Conservation (phyloP, 2,329 filamentous ascomycete species). For the Trichoderma lentiforme region DNA sequence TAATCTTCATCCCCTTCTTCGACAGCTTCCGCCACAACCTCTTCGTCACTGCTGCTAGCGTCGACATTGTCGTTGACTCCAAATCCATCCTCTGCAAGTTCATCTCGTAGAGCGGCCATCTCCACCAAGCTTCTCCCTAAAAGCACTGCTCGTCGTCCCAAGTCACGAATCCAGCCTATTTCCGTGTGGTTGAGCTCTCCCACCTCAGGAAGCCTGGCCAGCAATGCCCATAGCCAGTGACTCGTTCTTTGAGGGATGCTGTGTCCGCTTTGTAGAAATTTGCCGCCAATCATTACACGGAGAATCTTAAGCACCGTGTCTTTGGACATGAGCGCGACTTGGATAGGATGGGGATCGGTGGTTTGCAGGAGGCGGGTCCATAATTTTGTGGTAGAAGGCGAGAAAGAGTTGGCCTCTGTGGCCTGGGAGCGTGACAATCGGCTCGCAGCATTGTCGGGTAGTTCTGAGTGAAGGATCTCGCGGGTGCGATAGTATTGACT, state of each 20-base stretch:
- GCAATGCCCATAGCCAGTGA: constrained; percentile 79
- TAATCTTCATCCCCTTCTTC: constrained; percentile 29
- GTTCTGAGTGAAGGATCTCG: constrained; percentile 52
- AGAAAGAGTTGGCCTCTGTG: constrained; percentile 53
- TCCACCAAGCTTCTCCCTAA: constrained; percentile 54
- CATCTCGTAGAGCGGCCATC: constrained; percentile 47
- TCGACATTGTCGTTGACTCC: constrained; percentile 46
- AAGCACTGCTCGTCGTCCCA: constrained; percentile 72
- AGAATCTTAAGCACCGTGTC: constrained; percentile 64
- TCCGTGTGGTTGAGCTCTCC: constrained; percentile 74
- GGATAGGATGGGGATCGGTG: constrained; percentile 56
- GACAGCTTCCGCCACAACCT: constrained; percentile 35
- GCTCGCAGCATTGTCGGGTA: constrained; percentile 50
- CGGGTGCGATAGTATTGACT: constrained; percentile 65
- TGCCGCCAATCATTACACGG: constrained; percentile 61
- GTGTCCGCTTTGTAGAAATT: constrained; percentile 58
- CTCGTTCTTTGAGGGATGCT: constrained; percentile 65
- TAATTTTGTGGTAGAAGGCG: constrained; percentile 44
- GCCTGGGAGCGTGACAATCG: constrained; percentile 54
- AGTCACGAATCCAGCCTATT: constrained; percentile 70
- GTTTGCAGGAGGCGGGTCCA: constrained; percentile 53
- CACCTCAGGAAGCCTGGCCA: constrained; percentile 70
- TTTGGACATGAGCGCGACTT: constrained; percentile 64
- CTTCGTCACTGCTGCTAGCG: constrained; percentile 41
- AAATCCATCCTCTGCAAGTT: constrained; percentile 39